Evolutionary conservation across 768 basidiomycete genomes (phyloP).

Genomic region (Podaxis carcinomalis): DNA sequence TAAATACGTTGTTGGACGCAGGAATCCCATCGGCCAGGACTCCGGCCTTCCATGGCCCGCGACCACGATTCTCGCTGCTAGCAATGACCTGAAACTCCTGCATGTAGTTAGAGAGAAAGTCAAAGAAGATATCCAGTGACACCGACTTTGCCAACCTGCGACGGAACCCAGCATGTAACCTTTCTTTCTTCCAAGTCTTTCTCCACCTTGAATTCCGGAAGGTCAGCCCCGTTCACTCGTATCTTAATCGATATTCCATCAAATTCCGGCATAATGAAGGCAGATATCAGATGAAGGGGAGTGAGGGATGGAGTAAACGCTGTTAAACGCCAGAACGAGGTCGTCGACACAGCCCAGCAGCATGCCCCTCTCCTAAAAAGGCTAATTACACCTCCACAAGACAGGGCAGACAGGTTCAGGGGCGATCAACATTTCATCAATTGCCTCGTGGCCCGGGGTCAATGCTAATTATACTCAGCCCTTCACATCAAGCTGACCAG

Average conservation of each 20-base stretch:
- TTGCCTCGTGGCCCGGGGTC: too few species aligned
- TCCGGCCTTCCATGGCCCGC: background rate
- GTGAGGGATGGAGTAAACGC: background rate
- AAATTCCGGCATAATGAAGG: background rate
- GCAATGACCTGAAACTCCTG: background rate
- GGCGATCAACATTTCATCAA: too few species aligned
- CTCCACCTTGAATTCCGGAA: background rate
- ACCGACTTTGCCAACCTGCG: conserved; percentile 20
- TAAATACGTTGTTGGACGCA: background rate
- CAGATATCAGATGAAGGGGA: background rate
- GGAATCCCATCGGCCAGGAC: background rate
- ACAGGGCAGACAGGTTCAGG: too few species aligned
- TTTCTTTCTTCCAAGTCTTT: background rate
- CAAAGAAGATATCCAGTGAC: background rate
- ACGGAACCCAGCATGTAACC: conserved; percentile 26
- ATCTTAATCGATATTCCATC: background rate
- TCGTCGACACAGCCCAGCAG: background rate
- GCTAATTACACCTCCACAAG: background rate
- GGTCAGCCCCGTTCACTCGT: background rate
- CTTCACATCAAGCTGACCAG: too few species aligned
- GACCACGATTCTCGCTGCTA: background rate
- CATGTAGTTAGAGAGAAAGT: background rate
- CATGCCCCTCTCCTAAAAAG: background rate
- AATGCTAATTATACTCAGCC: too few species aligned
- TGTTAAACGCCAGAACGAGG: background rate